Evolutionary conservation across 805 yeast species (phyloP).

Genomic region (Lachancea lanzarotensis): DNA sequence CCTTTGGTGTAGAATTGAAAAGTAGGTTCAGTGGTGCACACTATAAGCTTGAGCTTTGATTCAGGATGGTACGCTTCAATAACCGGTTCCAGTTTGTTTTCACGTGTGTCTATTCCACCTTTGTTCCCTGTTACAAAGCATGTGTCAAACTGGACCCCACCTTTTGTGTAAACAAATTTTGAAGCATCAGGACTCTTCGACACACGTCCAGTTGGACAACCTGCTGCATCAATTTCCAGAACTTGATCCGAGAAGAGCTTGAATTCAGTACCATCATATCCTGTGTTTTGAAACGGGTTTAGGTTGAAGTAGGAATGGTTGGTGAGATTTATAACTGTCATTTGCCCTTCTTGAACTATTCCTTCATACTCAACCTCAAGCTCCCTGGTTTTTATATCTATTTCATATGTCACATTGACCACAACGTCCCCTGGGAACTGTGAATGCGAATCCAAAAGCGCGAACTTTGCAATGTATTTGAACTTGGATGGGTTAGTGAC

Average conservation of each 20-base stretch:
- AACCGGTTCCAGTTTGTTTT: slow-evolving; percentile 31
- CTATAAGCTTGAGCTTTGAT: slow-evolving; percentile 37
- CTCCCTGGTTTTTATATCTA: slow-evolving; percentile 31
- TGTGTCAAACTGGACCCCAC: slow-evolving; percentile 38
- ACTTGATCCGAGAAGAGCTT: slow-evolving; percentile 35
- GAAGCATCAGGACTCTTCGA: slow-evolving; percentile 8
- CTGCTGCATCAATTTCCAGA: slow-evolving; percentile 38
- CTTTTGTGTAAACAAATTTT: background rate
- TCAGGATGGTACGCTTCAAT: slow-evolving; percentile 42
- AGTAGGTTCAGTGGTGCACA: slow-evolving; percentile 56
- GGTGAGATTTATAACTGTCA: slow-evolving; percentile 51
- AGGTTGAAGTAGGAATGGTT: slow-evolving; percentile 60
- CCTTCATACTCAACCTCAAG: slow-evolving; percentile 44
- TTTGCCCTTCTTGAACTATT: slow-evolving; percentile 25
- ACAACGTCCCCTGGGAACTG: slow-evolving; percentile 58
- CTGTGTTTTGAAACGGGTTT: slow-evolving; percentile 26
- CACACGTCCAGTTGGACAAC: slow-evolving; percentile 42
- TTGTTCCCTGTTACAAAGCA: slow-evolving; percentile 39
- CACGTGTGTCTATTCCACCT: slow-evolving; percentile 43
- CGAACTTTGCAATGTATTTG: slow-evolving; percentile 33
- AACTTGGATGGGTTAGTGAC: slow-evolving; percentile 31
- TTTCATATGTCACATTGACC: slow-evolving; percentile 41
- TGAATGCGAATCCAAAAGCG: slow-evolving; percentile 40
- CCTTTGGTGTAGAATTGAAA: slow-evolving; percentile 64
- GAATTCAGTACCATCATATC: slow-evolving; percentile 36